These are phyloP conservation scores for Candida coquimbonensis DNA, from an alignment of 805 yeast genomes.

Conservation along the genomic window DNA sequence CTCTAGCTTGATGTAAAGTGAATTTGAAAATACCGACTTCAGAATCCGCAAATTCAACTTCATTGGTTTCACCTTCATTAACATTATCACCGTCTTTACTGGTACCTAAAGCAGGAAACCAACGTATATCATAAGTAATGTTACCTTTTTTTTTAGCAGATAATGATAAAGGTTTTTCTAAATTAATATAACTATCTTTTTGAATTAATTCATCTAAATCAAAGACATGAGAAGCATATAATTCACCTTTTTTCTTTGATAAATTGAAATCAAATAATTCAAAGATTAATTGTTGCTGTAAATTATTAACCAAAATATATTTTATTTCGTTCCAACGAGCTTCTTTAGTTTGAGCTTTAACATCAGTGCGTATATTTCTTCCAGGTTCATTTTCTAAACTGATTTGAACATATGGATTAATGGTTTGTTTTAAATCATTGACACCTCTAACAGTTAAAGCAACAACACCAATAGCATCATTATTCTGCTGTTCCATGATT, in stretches of 20 bases:
- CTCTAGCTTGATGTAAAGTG: constrained; percentile 51
- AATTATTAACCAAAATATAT: constrained; percentile 46
- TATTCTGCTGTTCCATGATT: constrained; percentile 51
- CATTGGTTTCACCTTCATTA: constrained; percentile 23
- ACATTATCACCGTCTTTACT: constrained; percentile 5
- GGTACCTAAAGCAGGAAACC: constrained; percentile 28
- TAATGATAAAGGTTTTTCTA: constrained; percentile 19
- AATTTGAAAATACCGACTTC: constrained; percentile 71
- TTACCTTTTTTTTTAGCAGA: constrained; percentile 53
- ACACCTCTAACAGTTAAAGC: constrained; percentile 57
- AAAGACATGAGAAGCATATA: constrained; percentile 44
- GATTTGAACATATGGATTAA: constrained; percentile 54
- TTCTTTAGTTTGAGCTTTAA: constrained; percentile 46
- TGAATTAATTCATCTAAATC: constrained; percentile 57
- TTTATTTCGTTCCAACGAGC: constrained; percentile 67
- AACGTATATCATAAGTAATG: constrained; percentile 46
- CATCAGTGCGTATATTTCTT: constrained; percentile 40
- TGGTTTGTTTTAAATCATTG: constrained; percentile 39
- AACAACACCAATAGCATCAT: constrained; percentile 65
- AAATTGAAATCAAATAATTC: constrained; percentile 45
- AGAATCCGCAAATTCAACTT: constrained; percentile 37
- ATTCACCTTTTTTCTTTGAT: constrained; percentile 47
- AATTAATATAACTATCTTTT: constrained; percentile 31
- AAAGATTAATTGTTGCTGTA: constrained; percentile 51
- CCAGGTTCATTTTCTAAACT: constrained; percentile 38